A percentile compares a stretch with the other conserved stretches of the same genome.
phyloP scores from a whole-genome alignment of 1,284 basidiomycete species.

The Inonotus hispidus region DNA sequence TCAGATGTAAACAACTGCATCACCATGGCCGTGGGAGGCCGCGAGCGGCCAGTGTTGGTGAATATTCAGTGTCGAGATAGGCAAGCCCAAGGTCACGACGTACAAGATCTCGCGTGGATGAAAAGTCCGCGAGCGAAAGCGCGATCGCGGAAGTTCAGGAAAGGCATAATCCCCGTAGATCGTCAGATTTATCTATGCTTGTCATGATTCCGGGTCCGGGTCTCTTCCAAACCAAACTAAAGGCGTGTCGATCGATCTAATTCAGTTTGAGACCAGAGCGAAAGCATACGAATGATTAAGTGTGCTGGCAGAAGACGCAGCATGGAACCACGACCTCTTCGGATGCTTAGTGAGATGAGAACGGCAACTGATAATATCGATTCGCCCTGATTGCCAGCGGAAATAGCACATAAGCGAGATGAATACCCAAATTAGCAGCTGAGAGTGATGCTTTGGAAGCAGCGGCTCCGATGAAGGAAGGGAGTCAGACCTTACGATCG shows the following conservation, averaged over 20 bases:
- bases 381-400: neutral
- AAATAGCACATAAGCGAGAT: neutral
- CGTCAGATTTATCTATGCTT: neutral
- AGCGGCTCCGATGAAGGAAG: neutral
- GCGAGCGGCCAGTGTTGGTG: too few relatives aligned
- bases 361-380: neutral
- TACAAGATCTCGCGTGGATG: neutral
- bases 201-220: neutral
- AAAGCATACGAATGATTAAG: neutral
- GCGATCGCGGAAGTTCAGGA: neutral
- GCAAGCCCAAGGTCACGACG: too few relatives aligned
- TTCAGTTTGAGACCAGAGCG: neutral
- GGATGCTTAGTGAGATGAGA: slow-evolving; percentile 7
- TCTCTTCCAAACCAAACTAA: too few relatives aligned
- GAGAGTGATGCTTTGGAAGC: neutral
- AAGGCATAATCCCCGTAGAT: too few relatives aligned
- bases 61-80: too few relatives aligned
- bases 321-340: neutral
- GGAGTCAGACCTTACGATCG: neutral
- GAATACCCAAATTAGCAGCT: neutral
- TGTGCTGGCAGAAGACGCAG: neutral
- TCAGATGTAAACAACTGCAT: too few relatives aligned
- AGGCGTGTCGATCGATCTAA: too few relatives aligned
- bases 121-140: neutral
- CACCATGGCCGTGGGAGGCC: too few relatives aligned